Base-by-base conservation (phyloP, 495 filamentous ascomycete species). In the Sphaerosporella brunnea region DNA sequence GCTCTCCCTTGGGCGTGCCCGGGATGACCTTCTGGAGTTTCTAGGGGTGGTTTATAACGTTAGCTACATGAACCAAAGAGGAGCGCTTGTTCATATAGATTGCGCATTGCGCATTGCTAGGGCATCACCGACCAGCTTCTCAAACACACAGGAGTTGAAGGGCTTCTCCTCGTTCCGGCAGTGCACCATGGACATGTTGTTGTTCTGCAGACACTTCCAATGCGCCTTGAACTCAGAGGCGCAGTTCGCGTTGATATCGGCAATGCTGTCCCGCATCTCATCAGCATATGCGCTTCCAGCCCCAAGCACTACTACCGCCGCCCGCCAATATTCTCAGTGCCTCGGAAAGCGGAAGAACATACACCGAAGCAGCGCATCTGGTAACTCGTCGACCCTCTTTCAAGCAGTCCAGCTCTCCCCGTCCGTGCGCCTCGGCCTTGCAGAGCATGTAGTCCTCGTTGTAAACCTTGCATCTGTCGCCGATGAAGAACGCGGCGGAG, bases 401-500 rank as follows among this genome's bases (percentile, higher is more conserved):
- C 71, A 99, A 65, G 65, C 90, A 99, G 47, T 94, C 85, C 40
- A 92, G 64, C 69, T 96, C 92, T 51, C 88, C 92, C 65, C 69
- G 74, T 45, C 90, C 92, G 43, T 77, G 73, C 38, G 82, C 73
- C 69, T 93, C 83, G 42, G 73, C 80, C 78, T 96, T 99, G 77
- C 90, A 99, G 67, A 90, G 77, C 86, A 99, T 96, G 66, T 77
- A 99, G 67, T 99, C 90, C 69, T 99, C 90, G 66, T 95, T 97
- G 70, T 84, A 99, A 39, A 81, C 70, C 60, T 74, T 78, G 76
- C 90, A 99, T 56, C 87, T 77, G 51, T 84, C 86, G 39, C 90
- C 90, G 63, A 99, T 99, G 62, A 95, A 96, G 73, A 78, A 99
- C n/a, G 84, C 75, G 15, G 90, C 92, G 51, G 82, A 88, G 26